Conservation (phyloP, 2,329 filamentous ascomycete genomes). For the Aspergillus ochraceus region DNA sequence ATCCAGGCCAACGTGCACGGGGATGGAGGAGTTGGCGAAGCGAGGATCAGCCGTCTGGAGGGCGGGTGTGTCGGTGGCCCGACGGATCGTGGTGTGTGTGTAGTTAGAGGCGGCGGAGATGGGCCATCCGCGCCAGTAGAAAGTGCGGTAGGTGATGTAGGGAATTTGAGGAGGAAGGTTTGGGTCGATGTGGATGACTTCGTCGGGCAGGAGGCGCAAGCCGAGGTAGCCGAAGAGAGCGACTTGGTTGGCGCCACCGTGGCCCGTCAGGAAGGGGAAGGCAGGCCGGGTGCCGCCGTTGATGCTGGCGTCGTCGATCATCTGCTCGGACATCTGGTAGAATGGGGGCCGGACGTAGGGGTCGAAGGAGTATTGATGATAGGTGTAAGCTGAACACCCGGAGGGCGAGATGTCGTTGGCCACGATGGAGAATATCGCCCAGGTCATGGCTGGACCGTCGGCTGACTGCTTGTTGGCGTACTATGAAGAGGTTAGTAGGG, state of each 20-base stretch:
- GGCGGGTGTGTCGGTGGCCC: slow-evolving; percentile 45
- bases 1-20: slow-evolving; percentile 55
- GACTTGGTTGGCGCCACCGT: slow-evolving; percentile 68
- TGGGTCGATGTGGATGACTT: slow-evolving; percentile 62
- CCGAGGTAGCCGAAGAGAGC: slow-evolving; percentile 68
- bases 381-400: slow-evolving; percentile 68
- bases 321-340: slow-evolving; percentile 70
- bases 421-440: slow-evolving; percentile 67
- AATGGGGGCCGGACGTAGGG: slow-evolving; percentile 67
- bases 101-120: slow-evolving; percentile 62
- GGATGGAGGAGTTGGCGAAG: slow-evolving; percentile 57
- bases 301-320: slow-evolving; percentile 57
- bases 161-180: slow-evolving; percentile 66
- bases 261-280: slow-evolving; percentile 70
- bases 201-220: slow-evolving; percentile 59
- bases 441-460: slow-evolving; percentile 72
- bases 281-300: slow-evolving; percentile 70
- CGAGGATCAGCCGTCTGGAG: slow-evolving; percentile 55
- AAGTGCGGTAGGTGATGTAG: slow-evolving; percentile 59
- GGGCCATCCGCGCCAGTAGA: slow-evolving; percentile 67
- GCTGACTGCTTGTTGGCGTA: slow-evolving; percentile 68
- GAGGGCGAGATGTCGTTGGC: slow-evolving; percentile 65
- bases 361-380: slow-evolving; percentile 62
- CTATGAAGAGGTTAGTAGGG: slow-evolving; percentile 26
- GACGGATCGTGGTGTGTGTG: slow-evolving; percentile 64